A percentile compares a stretch with the other conserved stretches of the same genome.
phyloP scores from a whole-genome alignment of 352 stramenopile genomes.

The Aphanomyces stellatus region DNA sequence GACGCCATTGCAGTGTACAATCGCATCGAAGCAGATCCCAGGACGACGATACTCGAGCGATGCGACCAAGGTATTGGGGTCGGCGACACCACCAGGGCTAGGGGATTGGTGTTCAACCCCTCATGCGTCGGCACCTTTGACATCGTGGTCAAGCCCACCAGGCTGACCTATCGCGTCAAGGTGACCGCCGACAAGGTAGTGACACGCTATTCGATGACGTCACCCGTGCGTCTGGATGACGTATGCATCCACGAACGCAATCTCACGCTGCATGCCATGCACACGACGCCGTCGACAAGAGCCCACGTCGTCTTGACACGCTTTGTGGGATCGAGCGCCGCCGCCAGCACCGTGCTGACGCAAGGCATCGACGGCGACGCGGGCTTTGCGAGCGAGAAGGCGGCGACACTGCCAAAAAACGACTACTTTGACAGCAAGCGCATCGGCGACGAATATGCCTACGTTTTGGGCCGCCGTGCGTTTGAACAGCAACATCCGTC shows the following conservation, averaged over 20 bases:
- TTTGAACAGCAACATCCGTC: constrained; percentile 23
- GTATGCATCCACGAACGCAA: background rate
- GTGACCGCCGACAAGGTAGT: background rate
- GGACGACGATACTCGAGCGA: too few species aligned
- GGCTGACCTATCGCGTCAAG: background rate
- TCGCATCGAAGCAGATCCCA: background rate
- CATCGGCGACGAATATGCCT: constrained; percentile 66
- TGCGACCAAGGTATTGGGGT: background rate
- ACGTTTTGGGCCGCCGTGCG: constrained; percentile 50
- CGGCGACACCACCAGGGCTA: background rate
- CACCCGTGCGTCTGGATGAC: background rate
- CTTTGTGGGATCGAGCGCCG: too few species aligned
- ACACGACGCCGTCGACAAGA: constrained; percentile 1
- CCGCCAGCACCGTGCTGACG: too few species aligned
- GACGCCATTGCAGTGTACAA: background rate
- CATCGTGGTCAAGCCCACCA: background rate
- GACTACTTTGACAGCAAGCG: constrained; percentile 48
- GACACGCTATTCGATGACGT: background rate
- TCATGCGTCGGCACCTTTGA: background rate
- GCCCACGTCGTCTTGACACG: constrained; percentile 3
- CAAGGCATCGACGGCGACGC: background rate
- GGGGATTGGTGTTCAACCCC: background rate
- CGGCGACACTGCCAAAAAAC: background rate
- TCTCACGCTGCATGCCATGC: background rate
- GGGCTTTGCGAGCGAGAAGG: background rate